Evolutionary conservation across 2,329 filamentous ascomycete genomes (phyloP).

Genomic region (Zasmidium cellare): DNA sequence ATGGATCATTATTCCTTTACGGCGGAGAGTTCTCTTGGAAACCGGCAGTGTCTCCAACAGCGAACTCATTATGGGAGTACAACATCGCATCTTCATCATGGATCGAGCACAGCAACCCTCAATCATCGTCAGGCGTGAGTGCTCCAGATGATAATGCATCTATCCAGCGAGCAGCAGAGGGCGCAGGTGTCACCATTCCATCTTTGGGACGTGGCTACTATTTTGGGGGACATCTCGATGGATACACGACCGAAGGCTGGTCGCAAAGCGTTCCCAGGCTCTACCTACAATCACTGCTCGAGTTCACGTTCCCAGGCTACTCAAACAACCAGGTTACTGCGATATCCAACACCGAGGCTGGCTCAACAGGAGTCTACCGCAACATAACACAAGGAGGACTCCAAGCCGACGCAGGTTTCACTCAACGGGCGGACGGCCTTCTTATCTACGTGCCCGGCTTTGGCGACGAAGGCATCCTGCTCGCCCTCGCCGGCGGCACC

Average conservation of each 20-base stretch:
- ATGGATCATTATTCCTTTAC: conserved; percentile 69
- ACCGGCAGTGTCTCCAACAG: conserved; percentile 56
- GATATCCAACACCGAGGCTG: conserved; percentile 58
- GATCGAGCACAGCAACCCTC: conserved; percentile 62
- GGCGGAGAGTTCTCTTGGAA: conserved; percentile 72
- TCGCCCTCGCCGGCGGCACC: conserved; percentile 75
- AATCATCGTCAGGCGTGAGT: conserved; percentile 64
- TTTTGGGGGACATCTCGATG: conserved; percentile 75
- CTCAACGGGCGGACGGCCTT: conserved; percentile 71
- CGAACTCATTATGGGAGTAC: conserved; percentile 70
- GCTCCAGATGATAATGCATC: conserved; percentile 57
- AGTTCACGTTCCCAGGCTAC: conserved; percentile 73
- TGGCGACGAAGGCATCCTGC: conserved; percentile 70
- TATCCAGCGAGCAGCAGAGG: conserved; percentile 71
- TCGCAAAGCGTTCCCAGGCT: conserved; percentile 62
- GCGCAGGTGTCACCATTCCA: conserved; percentile 69
- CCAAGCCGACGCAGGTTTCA: conserved; percentile 66
- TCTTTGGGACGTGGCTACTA: conserved; percentile 73
- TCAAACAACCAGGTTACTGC: conserved; percentile 62
- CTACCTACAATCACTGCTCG: conserved; percentile 72
- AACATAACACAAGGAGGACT: conserved; percentile 74
- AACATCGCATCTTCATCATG: conserved; percentile 59
- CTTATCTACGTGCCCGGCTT: conserved; percentile 76
- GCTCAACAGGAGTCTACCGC: conserved; percentile 63
- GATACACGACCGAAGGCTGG: conserved; percentile 63